Evolutionary conservation across 2,329 filamentous ascomycete genomes (phyloP), one percentile per base, ranked within the genome.

Genomic region (Myotisia sp.): DNA sequence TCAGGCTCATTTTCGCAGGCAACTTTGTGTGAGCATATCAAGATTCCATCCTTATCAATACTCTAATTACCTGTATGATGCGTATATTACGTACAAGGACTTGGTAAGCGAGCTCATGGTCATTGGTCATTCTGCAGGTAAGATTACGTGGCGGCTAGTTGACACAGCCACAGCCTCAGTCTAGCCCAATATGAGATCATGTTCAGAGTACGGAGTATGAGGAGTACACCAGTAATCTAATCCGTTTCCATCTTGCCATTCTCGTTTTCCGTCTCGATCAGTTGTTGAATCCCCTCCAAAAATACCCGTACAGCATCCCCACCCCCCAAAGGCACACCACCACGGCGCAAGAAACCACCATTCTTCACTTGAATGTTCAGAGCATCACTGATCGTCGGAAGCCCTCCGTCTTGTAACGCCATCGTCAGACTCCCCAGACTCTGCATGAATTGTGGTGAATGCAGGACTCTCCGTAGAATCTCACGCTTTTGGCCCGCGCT

Each of bases 251-350:
- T 65, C 29, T 45, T 47, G 38, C 57, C 52, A 30, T 43, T 48
- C 34, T 47, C 45, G 29, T 52, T 45, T 23, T 42, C 37, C 34
- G 41, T 39, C 45, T 79, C 70, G 1, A 85, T 79, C 4, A 74
- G 76, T 60, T 73, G 78, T 67, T 80, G 90, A 30, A 94, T 76
- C 3, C 87, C 90, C 37, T 92, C 74, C 14, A 98, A 69, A 58
- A 98, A 98, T 3, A 81, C 82, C 61, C 92, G 79, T 2, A 98
- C 76, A 8, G 87, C 87, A 47, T 90, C 79, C 4, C 80, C 82
- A 34, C 86, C 86, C 27, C 86, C 87, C 29, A 94, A 59, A 2
- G 87, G 86, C 63, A 94, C 76, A 33, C 73, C 79, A 4, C 82
- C 78, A 36, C 80, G 76, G 41, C 69, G 70, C 49, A 92, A 69